Evolutionary conservation across 225 moss, liverwort and hornwort genomes (phyloP).

Genomic region (Sphagnum tenellum): DNA sequence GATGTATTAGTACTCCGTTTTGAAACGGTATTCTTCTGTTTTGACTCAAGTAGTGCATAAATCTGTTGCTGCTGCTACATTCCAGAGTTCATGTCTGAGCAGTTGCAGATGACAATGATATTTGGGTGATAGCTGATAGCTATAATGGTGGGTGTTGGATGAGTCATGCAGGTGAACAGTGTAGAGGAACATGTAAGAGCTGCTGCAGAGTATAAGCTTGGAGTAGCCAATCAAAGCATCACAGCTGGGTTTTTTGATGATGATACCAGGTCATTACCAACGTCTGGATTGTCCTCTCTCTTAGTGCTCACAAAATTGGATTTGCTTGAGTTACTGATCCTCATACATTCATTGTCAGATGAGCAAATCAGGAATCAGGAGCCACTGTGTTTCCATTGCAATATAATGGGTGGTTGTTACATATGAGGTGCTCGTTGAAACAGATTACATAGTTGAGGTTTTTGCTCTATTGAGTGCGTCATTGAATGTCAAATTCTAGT

Average conservation of each 20-base stretch:
- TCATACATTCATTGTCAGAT: no score
- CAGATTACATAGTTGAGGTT: no score
- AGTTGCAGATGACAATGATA: not conserved
- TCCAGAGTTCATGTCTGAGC: no score
- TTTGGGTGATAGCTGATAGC: not conserved
- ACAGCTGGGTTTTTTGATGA: conserved; percentile 99
- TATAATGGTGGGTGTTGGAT: not conserved
- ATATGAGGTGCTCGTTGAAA: no score
- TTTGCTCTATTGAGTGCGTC: no score
- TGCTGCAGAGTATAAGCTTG: conserved; percentile 94
- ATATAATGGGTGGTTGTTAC: no score
- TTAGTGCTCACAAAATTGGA: no score
- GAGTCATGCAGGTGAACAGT: conserved; percentile 62
- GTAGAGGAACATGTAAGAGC: conserved; percentile 98
- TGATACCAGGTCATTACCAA: conserved; percentile 61
- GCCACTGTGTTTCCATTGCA: not conserved
- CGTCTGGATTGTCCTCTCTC: no score
- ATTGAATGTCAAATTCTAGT: no score
- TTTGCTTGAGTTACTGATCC: no score
- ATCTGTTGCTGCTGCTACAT: no score
- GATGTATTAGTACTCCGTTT: conserved; percentile 95
- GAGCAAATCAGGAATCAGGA: not conserved
- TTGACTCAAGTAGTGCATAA: not conserved
- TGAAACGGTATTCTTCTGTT: conserved; percentile 66
- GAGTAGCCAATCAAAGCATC: conserved; percentile 98